Conservation (phyloP, 2,329 filamentous ascomycete genomes). For the Colletotrichum endophyticum region DNA sequence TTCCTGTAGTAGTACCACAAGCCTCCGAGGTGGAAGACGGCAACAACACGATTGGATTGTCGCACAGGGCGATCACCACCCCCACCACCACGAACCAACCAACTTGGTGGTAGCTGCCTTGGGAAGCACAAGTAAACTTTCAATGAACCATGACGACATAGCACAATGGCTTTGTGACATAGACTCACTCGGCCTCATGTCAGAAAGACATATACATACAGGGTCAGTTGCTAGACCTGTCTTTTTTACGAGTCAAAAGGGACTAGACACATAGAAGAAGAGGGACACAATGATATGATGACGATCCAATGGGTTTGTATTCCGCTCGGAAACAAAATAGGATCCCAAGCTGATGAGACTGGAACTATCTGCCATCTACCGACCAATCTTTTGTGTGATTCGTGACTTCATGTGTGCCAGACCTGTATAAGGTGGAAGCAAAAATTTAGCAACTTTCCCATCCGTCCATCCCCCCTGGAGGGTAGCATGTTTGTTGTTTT, state of each 20-base stretch:
- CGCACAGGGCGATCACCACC: neutral
- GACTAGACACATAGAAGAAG: neutral
- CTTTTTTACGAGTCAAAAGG: neutral
- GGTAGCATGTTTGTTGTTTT: neutral
- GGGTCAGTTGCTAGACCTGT: neutral
- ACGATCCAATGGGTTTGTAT: neutral
- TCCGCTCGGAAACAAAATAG: neutral
- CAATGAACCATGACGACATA: neutral
- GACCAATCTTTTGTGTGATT: neutral
- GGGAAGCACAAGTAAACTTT: neutral
- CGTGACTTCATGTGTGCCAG: conserved; percentile 12
- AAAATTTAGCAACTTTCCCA: neutral
- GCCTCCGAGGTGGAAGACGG: neutral
- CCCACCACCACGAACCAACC: neutral
- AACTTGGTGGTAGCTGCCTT: neutral
- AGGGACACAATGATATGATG: neutral
- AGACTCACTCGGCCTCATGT: neutral
- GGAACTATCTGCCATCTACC: conserved; percentile 2
- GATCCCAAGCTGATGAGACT: neutral
- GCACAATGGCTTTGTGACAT: neutral
- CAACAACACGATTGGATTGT: neutral
- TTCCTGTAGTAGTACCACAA: conserved; percentile 60
- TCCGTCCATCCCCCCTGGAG: neutral
- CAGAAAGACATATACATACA: neutral
- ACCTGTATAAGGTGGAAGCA: neutral